Base-by-base conservation (phyloP, 352 stramenopile genomes). In the Globisporangium spiculum region DNA sequence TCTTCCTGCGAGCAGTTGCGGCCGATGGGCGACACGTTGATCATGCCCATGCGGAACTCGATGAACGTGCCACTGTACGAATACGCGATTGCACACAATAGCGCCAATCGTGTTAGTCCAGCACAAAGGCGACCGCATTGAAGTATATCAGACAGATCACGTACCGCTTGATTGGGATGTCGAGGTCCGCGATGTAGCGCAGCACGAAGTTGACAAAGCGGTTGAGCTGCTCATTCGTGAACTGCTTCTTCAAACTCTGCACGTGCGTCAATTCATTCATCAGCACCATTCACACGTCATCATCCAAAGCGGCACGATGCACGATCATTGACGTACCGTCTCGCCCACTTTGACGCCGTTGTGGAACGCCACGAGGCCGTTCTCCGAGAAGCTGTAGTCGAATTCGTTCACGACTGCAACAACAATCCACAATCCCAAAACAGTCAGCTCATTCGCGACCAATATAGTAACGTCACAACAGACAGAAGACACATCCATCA, bases 381-480 rank as follows among this genome's bases (percentile, higher is more conserved):
- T 99, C 81, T 99, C 97, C 30, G 92, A 98, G 78, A 99, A 99
- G 83, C 97, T 99, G 86, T 98, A 99, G 74, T 99, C 97, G 74
- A 99, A 99, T 27, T 98, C 81, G 58, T 94, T 73, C n/a, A 88
- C 84, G 55, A 99, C 90, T 96, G 69, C 81, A 20, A 7, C 3
- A n/a, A 10, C 4, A n/a, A 38, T 4, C 65, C 14, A n/a, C 22
- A 16, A 20, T 69, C 18, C 24, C 4, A 8, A 36, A 36, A 16
- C 38, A 27, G 55, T 41, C 53, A 58, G 53, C 20, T 22, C 34
- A 54, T 38, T 54, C 38, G 52, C 16, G 54, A 6, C 9, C 24
- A 32, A 14, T 20, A 44, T 46, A 18, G 22, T 12, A 54, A 2
- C 38, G 22, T 22, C 38, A 56, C 27, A 53, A 9, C 48, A 52